Percentiles rank a stretch among this genome's conserved stretches.
Conservation (phyloP, 164 flowering plant genomes). For the Protea cynaroides region DNA sequence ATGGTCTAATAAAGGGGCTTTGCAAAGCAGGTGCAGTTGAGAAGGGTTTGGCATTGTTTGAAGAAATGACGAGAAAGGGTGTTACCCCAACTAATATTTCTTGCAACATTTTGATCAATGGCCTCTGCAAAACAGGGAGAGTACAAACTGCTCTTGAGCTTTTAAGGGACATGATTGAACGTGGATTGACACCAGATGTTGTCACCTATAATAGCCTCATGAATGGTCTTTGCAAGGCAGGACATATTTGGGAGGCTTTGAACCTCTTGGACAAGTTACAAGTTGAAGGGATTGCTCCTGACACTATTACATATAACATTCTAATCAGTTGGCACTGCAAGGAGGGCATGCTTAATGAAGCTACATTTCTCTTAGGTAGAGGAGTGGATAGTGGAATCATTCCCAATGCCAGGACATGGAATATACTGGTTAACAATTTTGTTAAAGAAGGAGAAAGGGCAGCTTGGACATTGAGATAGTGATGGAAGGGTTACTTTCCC, state of each 20-base stretch:
- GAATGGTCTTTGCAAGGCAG: constrained; percentile 74
- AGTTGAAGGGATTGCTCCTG: constrained; percentile 60
- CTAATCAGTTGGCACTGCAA: constrained; percentile 75
- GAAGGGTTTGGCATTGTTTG: constrained; percentile 56
- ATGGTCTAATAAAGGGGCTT: constrained; percentile 62
- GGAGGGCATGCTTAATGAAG: constrained; percentile 55
- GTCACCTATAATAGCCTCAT: constrained; percentile 81
- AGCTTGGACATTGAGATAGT: neutral
- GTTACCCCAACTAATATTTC: constrained; percentile 42
- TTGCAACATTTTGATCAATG: constrained; percentile 73
- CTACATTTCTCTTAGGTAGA: constrained; percentile 43
- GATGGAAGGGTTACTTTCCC: neutral
- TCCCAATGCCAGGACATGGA: constrained; percentile 72
- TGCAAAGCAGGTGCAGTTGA: constrained; percentile 65
- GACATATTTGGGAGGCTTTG: constrained; percentile 55
- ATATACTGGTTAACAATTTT: constrained; percentile 34
- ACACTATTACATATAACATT: constrained; percentile 73
- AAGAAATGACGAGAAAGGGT: constrained; percentile 63
- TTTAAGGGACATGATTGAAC: constrained; percentile 53
- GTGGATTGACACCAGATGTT: constrained; percentile 73
- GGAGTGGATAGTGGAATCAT: constrained; percentile 56
- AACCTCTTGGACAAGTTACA: constrained; percentile 57
- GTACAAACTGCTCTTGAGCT: constrained; percentile 58
- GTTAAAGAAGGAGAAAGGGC: constrained; percentile 4
- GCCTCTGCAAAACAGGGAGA: constrained; percentile 58